Evolutionary conservation across 768 basidiomycete genomes (phyloP).

Genomic region (Leccinum subtestaceum): DNA sequence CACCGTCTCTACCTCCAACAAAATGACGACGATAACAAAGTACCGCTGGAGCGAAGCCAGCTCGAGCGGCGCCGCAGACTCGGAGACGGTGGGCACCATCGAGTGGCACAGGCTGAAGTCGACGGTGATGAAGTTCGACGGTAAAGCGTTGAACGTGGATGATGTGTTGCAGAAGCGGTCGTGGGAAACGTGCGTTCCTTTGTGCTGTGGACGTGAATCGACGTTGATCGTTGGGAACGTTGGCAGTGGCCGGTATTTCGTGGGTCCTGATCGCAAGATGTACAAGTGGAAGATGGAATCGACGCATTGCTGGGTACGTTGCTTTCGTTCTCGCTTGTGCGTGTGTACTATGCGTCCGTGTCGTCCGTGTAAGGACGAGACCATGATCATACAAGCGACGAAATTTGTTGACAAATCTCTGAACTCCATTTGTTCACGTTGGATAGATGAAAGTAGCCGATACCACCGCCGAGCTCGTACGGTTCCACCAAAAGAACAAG

Average conservation of each 20-base stretch:
- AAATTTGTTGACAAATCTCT: neutral
- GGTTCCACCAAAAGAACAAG: slow-evolving; percentile 25
- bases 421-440: neutral
- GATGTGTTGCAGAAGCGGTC: slow-evolving; percentile 12
- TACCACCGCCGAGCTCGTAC: slow-evolving; percentile 18
- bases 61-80: neutral
- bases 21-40: slow-evolving; percentile 26
- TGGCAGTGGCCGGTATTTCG: slow-evolving; percentile 31
- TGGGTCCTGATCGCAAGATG: slow-evolving; percentile 27
- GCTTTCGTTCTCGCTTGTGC: neutral
- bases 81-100: slow-evolving; percentile 25
- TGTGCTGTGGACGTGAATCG: too few relatives aligned
- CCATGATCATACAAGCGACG: neutral
- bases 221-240: neutral
- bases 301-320: slow-evolving; percentile 26
- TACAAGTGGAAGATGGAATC: slow-evolving; percentile 34
- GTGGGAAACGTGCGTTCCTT: slow-evolving; percentile 20
- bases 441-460: slow-evolving; percentile 19
- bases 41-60: slow-evolving; percentile 19
- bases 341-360: neutral
- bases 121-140: slow-evolving; percentile 15
- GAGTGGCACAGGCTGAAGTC: slow-evolving; percentile 21
- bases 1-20: slow-evolving; percentile 19
- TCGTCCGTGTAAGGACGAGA: too few relatives aligned
- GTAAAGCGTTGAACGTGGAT: slow-evolving; percentile 4